Evolutionary conservation across 2,329 filamentous ascomycete genomes (phyloP).

Genomic region (Grosmannia clavigera): DNA sequence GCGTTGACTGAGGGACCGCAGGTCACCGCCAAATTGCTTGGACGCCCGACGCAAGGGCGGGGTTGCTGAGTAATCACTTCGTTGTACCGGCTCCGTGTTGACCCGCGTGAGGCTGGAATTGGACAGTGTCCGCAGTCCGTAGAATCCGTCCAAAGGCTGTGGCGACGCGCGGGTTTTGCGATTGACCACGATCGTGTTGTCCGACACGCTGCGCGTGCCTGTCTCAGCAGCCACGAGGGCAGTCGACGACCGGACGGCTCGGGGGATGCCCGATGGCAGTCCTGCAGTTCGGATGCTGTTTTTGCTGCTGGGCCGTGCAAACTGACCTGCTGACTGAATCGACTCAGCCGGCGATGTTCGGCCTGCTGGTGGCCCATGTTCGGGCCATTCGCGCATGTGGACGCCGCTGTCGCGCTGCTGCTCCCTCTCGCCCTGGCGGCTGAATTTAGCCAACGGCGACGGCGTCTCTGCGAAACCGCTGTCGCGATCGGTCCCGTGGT

Average conservation of each 20-base stretch:
- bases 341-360: not conserved
- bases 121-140: slow-evolving; percentile 29
- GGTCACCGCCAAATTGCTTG: slow-evolving; percentile 60
- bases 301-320: not conserved
- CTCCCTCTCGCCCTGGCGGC: slow-evolving; percentile 14
- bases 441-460: slow-evolving; percentile 16
- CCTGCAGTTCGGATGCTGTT: slow-evolving; percentile 1
- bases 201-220: slow-evolving; percentile 6
- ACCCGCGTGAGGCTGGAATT: slow-evolving; percentile 41
- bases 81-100: slow-evolving; percentile 39
- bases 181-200: slow-evolving; percentile 4
- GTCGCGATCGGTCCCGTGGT: slow-evolving; percentile 27
- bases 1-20: slow-evolving; percentile 54
- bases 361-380: not conserved
- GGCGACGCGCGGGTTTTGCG: slow-evolving; percentile 4
- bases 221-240: not conserved
- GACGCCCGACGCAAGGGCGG: slow-evolving; percentile 61
- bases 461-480: slow-evolving; percentile 37
- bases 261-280: slow-evolving; percentile 8
- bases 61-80: slow-evolving; percentile 32
- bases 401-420: slow-evolving; percentile 42
- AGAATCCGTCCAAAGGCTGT: not conserved
- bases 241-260: not conserved
- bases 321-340: not conserved
- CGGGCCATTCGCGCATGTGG: slow-evolving; percentile 31